Evolutionary conservation across 2,329 filamentous ascomycete species (phyloP).

Genomic region (Hypoxylon sp.): DNA sequence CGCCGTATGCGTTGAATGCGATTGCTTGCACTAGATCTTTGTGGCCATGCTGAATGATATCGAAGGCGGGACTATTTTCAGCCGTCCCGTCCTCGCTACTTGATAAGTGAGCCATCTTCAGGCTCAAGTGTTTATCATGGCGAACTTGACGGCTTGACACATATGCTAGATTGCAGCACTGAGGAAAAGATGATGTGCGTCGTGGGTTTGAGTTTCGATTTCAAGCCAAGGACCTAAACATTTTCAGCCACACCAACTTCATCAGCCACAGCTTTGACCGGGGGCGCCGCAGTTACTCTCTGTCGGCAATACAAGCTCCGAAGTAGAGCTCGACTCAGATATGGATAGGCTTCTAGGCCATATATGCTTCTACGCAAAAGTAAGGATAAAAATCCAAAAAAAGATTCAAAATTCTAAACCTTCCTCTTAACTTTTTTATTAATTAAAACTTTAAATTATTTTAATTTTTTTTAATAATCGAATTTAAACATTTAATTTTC

Average conservation of each 20-base stretch:
- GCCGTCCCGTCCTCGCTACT: conserved; percentile 42
- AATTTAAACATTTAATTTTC: no score
- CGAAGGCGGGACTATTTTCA: conserved; percentile 65
- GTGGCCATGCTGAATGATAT: conserved; percentile 80
- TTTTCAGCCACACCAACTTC: neutral
- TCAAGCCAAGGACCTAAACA: conserved; percentile 2
- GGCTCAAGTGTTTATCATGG: conserved; percentile 33
- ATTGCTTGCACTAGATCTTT: conserved; percentile 86
- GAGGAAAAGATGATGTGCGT: neutral
- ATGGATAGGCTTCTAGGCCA: no score
- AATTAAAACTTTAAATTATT: no score
- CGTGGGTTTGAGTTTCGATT: neutral
- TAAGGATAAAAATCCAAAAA: no score
- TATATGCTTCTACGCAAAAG: no score
- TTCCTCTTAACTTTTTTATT: no score
- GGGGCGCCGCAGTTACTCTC: no score
- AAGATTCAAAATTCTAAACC: no score
- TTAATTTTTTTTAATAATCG: no score
- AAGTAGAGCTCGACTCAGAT: no score
- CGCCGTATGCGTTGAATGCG: conserved; percentile 93
- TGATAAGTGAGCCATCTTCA: conserved; percentile 46
- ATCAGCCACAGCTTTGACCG: neutral
- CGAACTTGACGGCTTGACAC: neutral
- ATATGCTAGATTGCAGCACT: neutral
- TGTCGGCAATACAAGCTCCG: no score